Evolutionary conservation across 2,329 filamentous ascomycete species (phyloP), one percentile per base, ranked within the genome.

Genomic region (Diaporthe sp.): DNA sequence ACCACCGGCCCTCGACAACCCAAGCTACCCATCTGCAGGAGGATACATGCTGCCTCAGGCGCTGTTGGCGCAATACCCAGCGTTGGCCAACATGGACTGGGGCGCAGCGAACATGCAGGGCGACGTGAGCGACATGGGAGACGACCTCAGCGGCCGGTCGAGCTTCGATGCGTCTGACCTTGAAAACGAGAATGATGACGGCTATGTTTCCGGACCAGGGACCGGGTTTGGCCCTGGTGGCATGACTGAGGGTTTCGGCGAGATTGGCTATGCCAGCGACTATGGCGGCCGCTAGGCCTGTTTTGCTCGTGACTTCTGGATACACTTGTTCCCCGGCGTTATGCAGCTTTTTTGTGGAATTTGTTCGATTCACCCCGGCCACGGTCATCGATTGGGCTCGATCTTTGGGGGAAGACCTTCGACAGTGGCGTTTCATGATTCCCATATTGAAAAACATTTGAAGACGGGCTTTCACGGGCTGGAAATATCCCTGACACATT

Each of bases 61-160:
- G 1, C 87, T 99, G 68, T 87, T 98, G 53, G 94, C 94, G 25
- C 97, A 98, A 81, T 98, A 98, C 83, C 97, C 97, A 17, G 96
- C 95, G 5, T 87, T 99, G n/a, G 95, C 96, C 34, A 94, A 93
- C 72, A 90, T 98, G 82, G 96, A 96, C 81, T 98, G 96, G 96
- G 90, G 90, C 25, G 82, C 85, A 15, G 82, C 84, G 28, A 90
- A 93, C 72, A 90, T 97, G 82, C 90, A 92, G 57, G 90, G 93
- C 25, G 90, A 91, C n/a, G 91, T 93, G 42, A 90, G 93, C n/a
- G 91, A 92, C 25, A 88, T 92, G 75, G 93, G 95, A 55, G 94
- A 95, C 68, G 94, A 95, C 77, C 85, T 94, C n/a, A 94, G 93
- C 80, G 94, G 94, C 0, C 89, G 93, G 71, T 95, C 94, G 78